Evolutionary conservation across 2,329 filamentous ascomycete genomes (phyloP).

Genomic region (Sporothrix brasiliensis): DNA sequence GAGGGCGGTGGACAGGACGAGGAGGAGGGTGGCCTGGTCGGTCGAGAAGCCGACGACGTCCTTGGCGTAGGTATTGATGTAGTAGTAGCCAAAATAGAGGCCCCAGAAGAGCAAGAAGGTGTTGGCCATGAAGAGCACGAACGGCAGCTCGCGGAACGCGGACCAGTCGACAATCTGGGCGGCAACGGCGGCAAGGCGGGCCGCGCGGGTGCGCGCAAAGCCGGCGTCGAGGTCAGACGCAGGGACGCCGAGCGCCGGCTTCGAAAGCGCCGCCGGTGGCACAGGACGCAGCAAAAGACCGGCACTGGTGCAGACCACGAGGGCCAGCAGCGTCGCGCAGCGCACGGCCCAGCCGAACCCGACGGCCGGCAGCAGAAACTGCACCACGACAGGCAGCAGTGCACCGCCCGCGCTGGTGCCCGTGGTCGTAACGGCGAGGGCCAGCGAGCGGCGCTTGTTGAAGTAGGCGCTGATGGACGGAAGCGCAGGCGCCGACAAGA

Average conservation of each 20-base stretch:
- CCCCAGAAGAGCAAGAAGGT: slow-evolving; percentile 52
- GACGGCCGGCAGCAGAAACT: slow-evolving; percentile 61
- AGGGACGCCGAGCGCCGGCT: too few relatives aligned
- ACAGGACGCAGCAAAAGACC: slow-evolving; percentile 47
- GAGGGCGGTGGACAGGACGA: slow-evolving; percentile 61
- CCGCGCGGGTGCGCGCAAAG: neutral
- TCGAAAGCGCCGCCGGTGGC: neutral
- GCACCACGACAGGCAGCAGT: slow-evolving; percentile 62
- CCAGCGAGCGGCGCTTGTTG: slow-evolving; percentile 56
- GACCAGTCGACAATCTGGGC: slow-evolving; percentile 55
- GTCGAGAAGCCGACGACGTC: slow-evolving; percentile 52
- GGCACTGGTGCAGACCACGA: slow-evolving; percentile 50
- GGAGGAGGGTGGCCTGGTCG: slow-evolving; percentile 55
- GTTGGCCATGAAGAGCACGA: slow-evolving; percentile 47
- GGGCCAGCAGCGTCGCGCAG: slow-evolving; percentile 61
- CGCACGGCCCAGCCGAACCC: slow-evolving; percentile 69
- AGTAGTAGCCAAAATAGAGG: slow-evolving; percentile 58
- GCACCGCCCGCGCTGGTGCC: slow-evolving; percentile 66
- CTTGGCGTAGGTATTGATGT: slow-evolving; percentile 43
- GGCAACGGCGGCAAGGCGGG: neutral
- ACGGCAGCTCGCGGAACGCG: slow-evolving; percentile 55
- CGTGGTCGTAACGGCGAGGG: slow-evolving; percentile 61
- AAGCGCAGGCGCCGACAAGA: slow-evolving; percentile 58
- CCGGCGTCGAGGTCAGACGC: too few relatives aligned
- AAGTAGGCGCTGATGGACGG: slow-evolving; percentile 63